Evolutionary conservation across 371 early-diverging fungal species (phyloP).

Genomic region (Rhizopus arrhizus): DNA sequence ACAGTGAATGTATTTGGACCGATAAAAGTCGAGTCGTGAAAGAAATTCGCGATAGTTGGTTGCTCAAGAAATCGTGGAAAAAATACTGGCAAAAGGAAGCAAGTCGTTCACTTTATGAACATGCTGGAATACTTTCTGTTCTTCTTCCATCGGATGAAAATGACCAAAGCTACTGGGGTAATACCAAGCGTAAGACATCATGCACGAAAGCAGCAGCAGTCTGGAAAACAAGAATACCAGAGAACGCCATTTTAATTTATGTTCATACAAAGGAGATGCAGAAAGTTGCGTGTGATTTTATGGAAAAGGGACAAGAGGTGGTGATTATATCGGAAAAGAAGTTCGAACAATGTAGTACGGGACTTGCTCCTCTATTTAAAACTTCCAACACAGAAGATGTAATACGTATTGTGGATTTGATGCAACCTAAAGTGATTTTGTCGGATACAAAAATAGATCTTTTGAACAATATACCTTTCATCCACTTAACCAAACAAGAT

Average conservation of each 20-base stretch:
- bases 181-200: conserved; percentile 8
- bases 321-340: conserved; percentile 1
- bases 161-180: conserved; percentile 30
- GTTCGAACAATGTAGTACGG: background rate
- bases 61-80: conserved; percentile 46
- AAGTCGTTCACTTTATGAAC: conserved; percentile 25
- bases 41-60: conserved; percentile 41
- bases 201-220: background rate
- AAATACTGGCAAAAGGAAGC: conserved; percentile 3
- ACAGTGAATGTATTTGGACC: conserved; percentile 9
- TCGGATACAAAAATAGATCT: background rate
- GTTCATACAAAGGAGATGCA: background rate
- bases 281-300: background rate
- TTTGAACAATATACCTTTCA: conserved; percentile 27
- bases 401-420: conserved; percentile 16
- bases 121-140: conserved; percentile 36
- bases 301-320: conserved; percentile 6
- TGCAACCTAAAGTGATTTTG: conserved; percentile 33
- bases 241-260: background rate
- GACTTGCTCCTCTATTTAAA: background rate
- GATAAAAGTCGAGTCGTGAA: conserved; percentile 32
- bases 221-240: background rate
- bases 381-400: conserved; percentile 1
- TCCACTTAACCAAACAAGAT: conserved; percentile 52
- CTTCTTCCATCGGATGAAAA: conserved; percentile 36